Conservation (phyloP, 257 asterid species). For the Linderniella brevidens region DNA sequence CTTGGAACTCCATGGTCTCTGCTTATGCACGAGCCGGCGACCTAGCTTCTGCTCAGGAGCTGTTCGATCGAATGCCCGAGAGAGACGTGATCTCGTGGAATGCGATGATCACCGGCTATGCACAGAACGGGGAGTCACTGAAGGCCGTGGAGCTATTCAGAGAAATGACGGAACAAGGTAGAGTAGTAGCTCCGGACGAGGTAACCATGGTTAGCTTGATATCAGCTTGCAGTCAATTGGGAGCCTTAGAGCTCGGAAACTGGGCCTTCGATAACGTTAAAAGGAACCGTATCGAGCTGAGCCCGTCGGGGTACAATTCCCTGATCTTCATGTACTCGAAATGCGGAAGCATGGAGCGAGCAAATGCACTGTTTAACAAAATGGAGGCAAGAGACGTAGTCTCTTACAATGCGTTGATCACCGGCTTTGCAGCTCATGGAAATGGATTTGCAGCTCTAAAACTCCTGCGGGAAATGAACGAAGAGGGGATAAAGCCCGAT, state of each 20-base stretch:
- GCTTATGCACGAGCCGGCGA: conserved; percentile 45
- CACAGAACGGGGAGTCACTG: conserved; percentile 53
- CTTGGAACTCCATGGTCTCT: conserved; percentile 69
- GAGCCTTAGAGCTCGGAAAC: conserved; percentile 45
- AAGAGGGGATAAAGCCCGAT: conserved; percentile 1
- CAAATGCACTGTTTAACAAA: conserved; percentile 23
- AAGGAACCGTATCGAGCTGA: conserved; percentile 22
- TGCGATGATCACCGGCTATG: conserved; percentile 57
- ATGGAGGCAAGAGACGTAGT: conserved; percentile 49
- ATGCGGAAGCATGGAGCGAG: conserved; percentile 52
- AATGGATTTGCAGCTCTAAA: conserved; percentile 34
- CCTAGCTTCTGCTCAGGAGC: conserved; percentile 31
- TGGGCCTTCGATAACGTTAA: conserved; percentile 27
- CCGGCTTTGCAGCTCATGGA: conserved; percentile 67
- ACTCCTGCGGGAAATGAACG: conserved; percentile 19
- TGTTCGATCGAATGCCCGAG: conserved; percentile 42
- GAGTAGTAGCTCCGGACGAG: conserved; percentile 36
- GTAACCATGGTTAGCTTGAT: conserved; percentile 47
- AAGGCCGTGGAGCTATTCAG: conserved; percentile 45
- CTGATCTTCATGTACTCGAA: conserved; percentile 64
- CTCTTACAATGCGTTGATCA: conserved; percentile 40
- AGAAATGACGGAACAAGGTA: conserved; percentile 25
- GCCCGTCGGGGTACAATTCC: conserved; percentile 32
- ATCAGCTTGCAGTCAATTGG: conserved; percentile 78
- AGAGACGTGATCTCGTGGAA: conserved; percentile 59